These are phyloP conservation scores for Globisporangium iwayamae DNA, from an alignment of 352 stramenopile species.

Conservation along the genomic window DNA sequence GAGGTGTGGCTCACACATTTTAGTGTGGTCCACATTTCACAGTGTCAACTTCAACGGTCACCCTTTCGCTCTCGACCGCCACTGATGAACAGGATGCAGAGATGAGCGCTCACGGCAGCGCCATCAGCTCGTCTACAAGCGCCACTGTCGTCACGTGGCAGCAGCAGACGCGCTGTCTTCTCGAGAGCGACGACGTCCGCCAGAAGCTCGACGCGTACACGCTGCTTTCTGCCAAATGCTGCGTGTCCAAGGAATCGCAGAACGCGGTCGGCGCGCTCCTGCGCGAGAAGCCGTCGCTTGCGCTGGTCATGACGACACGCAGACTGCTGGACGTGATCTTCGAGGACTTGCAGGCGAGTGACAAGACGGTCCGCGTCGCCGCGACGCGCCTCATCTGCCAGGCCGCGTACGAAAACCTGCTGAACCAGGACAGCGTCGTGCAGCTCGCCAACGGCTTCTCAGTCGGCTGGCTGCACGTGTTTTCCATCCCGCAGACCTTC, in stretches of 20 bases:
- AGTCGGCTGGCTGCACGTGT: slow-evolving; percentile 54
- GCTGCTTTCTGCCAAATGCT: slow-evolving; percentile 27
- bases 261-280: slow-evolving; percentile 42
- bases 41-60: no score
- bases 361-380: slow-evolving; percentile 43
- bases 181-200: slow-evolving; percentile 25
- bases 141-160: slow-evolving; percentile 15
- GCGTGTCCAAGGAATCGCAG: slow-evolving; percentile 38
- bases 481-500: slow-evolving; percentile 35
- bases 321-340: slow-evolving; percentile 25
- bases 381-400: slow-evolving; percentile 47
- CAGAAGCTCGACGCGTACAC: slow-evolving; percentile 33
- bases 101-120: background rate
- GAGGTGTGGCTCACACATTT: no score
- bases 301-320: background rate
- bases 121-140: background rate
- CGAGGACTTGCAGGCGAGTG: slow-evolving; percentile 29
- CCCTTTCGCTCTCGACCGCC: background rate
- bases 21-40: no score
- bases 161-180: slow-evolving; percentile 6
- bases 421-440: slow-evolving; percentile 32
- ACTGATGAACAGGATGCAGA: slow-evolving; percentile 5
- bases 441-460: slow-evolving; percentile 29
- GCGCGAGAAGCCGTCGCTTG: slow-evolving; percentile 9
- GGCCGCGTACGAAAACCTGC: slow-evolving; percentile 44